Evolutionary conservation across 164 flowering plant species (phyloP), one percentile per base, ranked within the genome.

Genomic region (Chimonanthus salicifolius): DNA sequence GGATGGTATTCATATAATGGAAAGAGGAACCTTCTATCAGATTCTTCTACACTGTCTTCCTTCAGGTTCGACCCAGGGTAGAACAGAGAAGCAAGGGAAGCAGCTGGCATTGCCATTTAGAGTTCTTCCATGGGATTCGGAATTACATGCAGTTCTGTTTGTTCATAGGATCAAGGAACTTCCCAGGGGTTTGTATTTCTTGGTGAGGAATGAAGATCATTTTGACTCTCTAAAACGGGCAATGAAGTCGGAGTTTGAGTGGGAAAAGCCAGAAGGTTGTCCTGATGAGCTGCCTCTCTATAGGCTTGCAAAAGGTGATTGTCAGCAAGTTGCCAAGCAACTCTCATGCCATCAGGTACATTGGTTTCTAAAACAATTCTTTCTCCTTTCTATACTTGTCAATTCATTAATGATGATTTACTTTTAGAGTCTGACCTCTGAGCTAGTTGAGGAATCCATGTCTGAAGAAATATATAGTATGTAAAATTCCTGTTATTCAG

Each of bases 241-340:
- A 6, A 90, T 77, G 48, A 84, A 81, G 78, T 47, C 85, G 33
- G 94, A 84, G 6, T 94, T 94, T 75, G 79, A 80, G 77, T 94
- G 97, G 99, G 81, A 54, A 79, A 94, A 89, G 83, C 97, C 99
- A 2, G 93, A 89, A 71, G 97, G 93, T 33, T 94, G 99, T 74
- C 99, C 97, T 60, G 81, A 72, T 74, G 85, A 84, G 73, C 88
- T 94, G 51, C 95, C 94, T 44, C 78, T 94, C 49, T 94, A 91
- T 80, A 88, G 85, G 74, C 97, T 94, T 69, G 84, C 87, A 15
- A 77, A 54, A 51, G 89, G 88, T 62, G 90, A 88, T 79, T 87
- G 78, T 75, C 81, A 76, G 73, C 77, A 73, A 81, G 77, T 90
- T 6, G 78, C 97, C 4, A 87, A 90, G 79, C 81, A 66, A 46